Evolutionary conservation across 805 yeast genomes (phyloP).

Genomic region (Wickerhamomyces queroliae): DNA sequence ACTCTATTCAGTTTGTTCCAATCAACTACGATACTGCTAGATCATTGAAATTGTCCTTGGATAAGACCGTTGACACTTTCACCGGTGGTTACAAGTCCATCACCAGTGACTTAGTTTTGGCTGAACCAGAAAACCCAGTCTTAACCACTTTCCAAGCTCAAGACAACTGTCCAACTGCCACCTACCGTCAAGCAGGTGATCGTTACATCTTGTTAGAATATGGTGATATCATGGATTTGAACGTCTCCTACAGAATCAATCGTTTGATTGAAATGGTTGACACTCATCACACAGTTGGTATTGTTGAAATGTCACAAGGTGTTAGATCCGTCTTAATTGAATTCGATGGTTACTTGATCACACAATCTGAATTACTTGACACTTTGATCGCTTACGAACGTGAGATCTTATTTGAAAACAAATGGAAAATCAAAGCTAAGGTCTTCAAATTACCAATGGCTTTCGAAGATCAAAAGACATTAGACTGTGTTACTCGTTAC

Average conservation of each 20-base stretch:
- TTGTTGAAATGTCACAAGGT: conserved; percentile 95
- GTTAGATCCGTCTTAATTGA: conserved; percentile 92
- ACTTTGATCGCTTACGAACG: conserved; percentile 70
- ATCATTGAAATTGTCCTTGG: conserved; percentile 55
- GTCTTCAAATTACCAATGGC: conserved; percentile 89
- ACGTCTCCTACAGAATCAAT: conserved; percentile 79
- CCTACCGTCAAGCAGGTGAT: conserved; percentile 96
- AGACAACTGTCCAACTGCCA: conserved; percentile 57
- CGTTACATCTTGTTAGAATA: conserved; percentile 88
- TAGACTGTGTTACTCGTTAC: conserved; percentile 87
- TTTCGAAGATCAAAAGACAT: conserved; percentile 85
- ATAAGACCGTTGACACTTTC: conserved; percentile 39
- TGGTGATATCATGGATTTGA: conserved; percentile 89
- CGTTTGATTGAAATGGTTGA: conserved; percentile 71
- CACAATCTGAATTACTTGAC: conserved; percentile 57
- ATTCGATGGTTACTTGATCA: conserved; percentile 56
- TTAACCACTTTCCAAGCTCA: conserved; percentile 45
- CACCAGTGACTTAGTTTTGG: conserved; percentile 24
- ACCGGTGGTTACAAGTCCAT: conserved; percentile 32
- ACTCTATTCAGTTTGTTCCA: conserved; percentile 73
- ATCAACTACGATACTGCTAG: conserved; percentile 65
- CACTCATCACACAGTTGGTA: conserved; percentile 63
- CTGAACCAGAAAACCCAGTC: conserved; percentile 63
- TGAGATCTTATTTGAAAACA: conserved; percentile 64
- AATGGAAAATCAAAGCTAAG: conserved; percentile 85